A percentile compares a stretch with the other conserved stretches of the same genome.
phyloP scores from a whole-genome alignment of 2,329 filamentous ascomycete species.

The Fusarium longipes region DNA sequence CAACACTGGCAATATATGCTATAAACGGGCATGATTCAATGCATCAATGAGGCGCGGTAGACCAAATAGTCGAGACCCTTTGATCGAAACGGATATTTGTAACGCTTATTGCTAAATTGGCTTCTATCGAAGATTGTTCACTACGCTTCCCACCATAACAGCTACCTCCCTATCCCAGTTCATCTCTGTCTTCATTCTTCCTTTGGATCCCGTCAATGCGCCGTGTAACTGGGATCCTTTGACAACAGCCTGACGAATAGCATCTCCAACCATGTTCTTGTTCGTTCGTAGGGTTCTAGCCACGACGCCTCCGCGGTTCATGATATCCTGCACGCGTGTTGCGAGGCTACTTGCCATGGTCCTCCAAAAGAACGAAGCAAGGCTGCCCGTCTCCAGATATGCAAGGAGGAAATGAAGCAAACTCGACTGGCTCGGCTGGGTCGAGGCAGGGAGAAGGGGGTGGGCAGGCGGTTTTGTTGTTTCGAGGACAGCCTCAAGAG shows the following conservation, averaged over 20 bases:
- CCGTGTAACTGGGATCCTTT: slow-evolving; percentile 77
- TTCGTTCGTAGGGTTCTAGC: slow-evolving; percentile 84
- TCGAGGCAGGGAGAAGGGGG: slow-evolving; percentile 64
- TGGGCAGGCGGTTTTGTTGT: slow-evolving; percentile 75
- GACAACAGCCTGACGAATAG: slow-evolving; percentile 84
- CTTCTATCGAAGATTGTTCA: slow-evolving; percentile 63
- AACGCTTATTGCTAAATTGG: background rate
- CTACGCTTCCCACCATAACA: slow-evolving; percentile 90
- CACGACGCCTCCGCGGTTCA: slow-evolving; percentile 83
- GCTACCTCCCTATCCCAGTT: slow-evolving; percentile 91
- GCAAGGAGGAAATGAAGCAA: slow-evolving; percentile 79
- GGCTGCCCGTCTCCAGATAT: slow-evolving; percentile 85
- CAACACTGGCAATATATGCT: background rate
- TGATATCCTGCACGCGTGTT: slow-evolving; percentile 83
- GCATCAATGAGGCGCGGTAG: background rate
- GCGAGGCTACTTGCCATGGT: slow-evolving; percentile 83
- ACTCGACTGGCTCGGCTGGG: slow-evolving; percentile 54
- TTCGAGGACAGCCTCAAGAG: slow-evolving; percentile 81
- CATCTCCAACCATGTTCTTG: slow-evolving; percentile 77
- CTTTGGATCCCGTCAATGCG: slow-evolving; percentile 57
- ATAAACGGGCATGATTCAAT: background rate
- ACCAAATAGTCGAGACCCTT: background rate
- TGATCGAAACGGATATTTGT: background rate
- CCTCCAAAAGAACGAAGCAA: slow-evolving; percentile 94
- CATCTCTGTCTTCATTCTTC: slow-evolving; percentile 59